A percentile compares a stretch with the other conserved stretches of the same genome.
Conservation (phyloP, 179 eudicot genomes). For the Pouteria campechiana region DNA sequence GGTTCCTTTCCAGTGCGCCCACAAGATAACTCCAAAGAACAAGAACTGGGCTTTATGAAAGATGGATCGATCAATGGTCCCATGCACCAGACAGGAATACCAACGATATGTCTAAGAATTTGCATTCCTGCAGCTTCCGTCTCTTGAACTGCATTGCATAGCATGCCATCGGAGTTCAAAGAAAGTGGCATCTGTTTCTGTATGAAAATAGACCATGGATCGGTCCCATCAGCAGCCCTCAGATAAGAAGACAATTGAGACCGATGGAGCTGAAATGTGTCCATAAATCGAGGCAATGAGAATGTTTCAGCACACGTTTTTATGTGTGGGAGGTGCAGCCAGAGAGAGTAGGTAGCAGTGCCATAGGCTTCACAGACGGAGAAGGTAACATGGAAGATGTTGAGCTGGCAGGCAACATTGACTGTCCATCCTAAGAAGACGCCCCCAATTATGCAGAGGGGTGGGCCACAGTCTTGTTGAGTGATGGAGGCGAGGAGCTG, state of each 20-base stretch:
- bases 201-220: conserved; percentile 22
- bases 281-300: conserved; percentile 12
- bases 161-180: conserved; percentile 16
- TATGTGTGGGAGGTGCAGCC: conserved; percentile 16
- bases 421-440: conserved; percentile 51
- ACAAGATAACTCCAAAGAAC: too few species aligned
- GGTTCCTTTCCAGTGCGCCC: too few species aligned
- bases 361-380: conserved; percentile 12
- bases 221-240: conserved; percentile 15
- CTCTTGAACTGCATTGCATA: conserved; percentile 39
- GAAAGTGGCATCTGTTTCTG: conserved; percentile 15
- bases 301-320: conserved; percentile 3
- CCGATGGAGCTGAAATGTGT: conserved; percentile 17
- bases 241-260: conserved; percentile 23
- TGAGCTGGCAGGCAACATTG: conserved; percentile 14
- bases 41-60: too few species aligned
- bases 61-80: too few species aligned
- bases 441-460: conserved; percentile 40
- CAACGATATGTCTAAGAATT: conserved; percentile 26
- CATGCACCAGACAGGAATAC: conserved; percentile 24
- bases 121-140: conserved; percentile 25
- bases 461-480: conserved; percentile 11
- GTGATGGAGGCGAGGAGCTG: conserved; percentile 7
- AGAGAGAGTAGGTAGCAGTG: conserved; percentile 13
- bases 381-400: conserved; percentile 14